Percentiles rank a stretch among this genome's conserved stretches.
Evolutionary conservation across 805 yeast genomes (phyloP).

Genomic region (Candida easanensis): DNA sequence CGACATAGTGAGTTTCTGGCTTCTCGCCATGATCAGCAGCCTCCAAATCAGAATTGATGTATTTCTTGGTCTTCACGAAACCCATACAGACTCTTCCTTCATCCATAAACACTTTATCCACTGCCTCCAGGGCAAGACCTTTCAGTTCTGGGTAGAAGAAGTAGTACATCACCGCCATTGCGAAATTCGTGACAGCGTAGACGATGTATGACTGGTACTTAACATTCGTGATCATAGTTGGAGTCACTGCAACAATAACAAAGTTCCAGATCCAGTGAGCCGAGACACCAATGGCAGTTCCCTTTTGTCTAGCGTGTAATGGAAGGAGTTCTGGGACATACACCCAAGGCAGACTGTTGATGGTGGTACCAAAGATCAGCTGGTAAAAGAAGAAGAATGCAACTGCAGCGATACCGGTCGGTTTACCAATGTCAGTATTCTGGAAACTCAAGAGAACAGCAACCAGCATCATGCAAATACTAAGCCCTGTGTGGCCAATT

Average conservation of each 20-base stretch:
- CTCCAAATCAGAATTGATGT: background rate
- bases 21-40: no score
- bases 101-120: slow-evolving; percentile 13
- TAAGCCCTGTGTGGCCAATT: slow-evolving; percentile 12
- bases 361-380: slow-evolving; percentile 6
- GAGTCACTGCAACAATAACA: slow-evolving; percentile 65
- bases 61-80: slow-evolving; percentile 1
- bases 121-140: slow-evolving; percentile 31
- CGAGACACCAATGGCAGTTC: slow-evolving; percentile 49
- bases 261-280: slow-evolving; percentile 62
- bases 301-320: slow-evolving; percentile 62
- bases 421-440: background rate
- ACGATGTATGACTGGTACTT: slow-evolving; percentile 58
- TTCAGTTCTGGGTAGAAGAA: slow-evolving; percentile 62
- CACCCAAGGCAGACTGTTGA: slow-evolving; percentile 11
- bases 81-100: slow-evolving; percentile 10
- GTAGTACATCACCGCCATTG: slow-evolving; percentile 43
- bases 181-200: slow-evolving; percentile 41
- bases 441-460: slow-evolving; percentile 11
- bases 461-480: slow-evolving; percentile 21
- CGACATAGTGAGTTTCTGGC: no score
- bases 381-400: slow-evolving; percentile 26
- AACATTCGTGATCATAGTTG: slow-evolving; percentile 47
- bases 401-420: slow-evolving; percentile 23
- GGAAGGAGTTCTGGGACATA: slow-evolving; percentile 17